Percentiles rank a stretch among this genome's conserved stretches.
phyloP scores from a whole-genome alignment of 2,329 filamentous ascomycete species.

The Trichoderma atroviride region DNA sequence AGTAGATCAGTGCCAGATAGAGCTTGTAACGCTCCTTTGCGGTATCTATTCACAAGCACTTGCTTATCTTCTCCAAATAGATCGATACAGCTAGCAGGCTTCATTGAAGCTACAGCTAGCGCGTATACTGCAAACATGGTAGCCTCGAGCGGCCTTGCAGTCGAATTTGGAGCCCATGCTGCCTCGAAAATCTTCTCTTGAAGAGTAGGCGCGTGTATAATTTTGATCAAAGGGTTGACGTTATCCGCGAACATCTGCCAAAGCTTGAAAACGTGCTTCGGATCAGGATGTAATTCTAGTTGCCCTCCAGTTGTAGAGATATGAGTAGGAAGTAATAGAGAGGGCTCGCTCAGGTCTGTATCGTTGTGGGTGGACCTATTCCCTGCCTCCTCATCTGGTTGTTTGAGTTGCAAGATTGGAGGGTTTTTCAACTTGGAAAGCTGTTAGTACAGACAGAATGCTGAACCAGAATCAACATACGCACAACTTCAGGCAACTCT shows the following conservation, averaged over 20 bases:
- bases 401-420: neutral
- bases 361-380: neutral
- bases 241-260: constrained; percentile 77
- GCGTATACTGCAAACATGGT: constrained; percentile 67
- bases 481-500: neutral
- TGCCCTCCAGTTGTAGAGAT: neutral
- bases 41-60: constrained; percentile 51
- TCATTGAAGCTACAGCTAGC: constrained; percentile 64
- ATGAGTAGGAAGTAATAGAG: neutral
- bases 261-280: constrained; percentile 67
- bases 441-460: neutral
- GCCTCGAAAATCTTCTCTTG: constrained; percentile 67
- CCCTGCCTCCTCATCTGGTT: neutral
- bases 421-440: neutral
- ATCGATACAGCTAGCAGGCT: constrained; percentile 46
- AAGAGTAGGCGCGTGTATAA: constrained; percentile 71
- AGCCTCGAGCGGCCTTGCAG: constrained; percentile 60
- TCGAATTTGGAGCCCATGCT: constrained; percentile 56
- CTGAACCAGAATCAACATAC: neutral
- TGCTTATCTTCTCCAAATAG: constrained; percentile 44
- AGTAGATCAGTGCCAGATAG: constrained; percentile 35
- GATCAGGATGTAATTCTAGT: constrained; percentile 58
- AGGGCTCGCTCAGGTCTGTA: neutral
- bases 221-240: constrained; percentile 73
- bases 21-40: constrained; percentile 57